Conservation (phyloP, 2,329 filamentous ascomycete genomes). For the Chaetomiaceae sp. region DNA sequence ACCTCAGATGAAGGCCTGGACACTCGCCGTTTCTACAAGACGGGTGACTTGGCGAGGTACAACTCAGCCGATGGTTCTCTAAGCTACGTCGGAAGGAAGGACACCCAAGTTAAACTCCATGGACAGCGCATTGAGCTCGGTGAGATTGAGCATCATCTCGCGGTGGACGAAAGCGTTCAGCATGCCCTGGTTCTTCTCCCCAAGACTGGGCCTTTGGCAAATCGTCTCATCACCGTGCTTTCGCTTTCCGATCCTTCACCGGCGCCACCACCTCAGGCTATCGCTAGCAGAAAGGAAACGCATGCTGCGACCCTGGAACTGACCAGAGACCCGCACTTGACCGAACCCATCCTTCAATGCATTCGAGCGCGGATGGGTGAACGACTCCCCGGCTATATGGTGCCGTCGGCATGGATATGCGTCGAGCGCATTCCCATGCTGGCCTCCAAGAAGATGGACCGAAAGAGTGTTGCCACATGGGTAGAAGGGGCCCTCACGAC, state of each 20-base stretch:
- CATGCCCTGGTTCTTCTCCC: conserved; percentile 17
- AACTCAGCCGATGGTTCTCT: conserved; percentile 8
- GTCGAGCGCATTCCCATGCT: conserved; percentile 18
- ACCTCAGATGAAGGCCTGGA: not conserved
- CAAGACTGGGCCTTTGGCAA: conserved; percentile 25
- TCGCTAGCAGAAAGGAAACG: not conserved
- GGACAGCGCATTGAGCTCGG: conserved; percentile 31
- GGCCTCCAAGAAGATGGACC: conserved; percentile 29
- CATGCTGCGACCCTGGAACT: not conserved
- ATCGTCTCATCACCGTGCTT: conserved; percentile 29
- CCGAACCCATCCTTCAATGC: conserved; percentile 18
- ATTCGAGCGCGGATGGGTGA: conserved; percentile 30
- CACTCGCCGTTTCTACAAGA: conserved; percentile 36
- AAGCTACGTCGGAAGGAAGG: conserved; percentile 23
- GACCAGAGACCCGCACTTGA: not conserved
- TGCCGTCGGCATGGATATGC: conserved; percentile 31
- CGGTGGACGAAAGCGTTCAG: not conserved
- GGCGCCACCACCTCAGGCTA: not conserved
- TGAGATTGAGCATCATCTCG: conserved; percentile 40
- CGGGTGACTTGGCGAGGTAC: conserved; percentile 36
- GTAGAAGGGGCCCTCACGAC: conserved; percentile 35
- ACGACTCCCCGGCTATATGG: conserved; percentile 35
- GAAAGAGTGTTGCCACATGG: conserved; percentile 36
- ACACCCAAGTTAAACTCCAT: conserved; percentile 26
- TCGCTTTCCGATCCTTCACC: conserved; percentile 6